Evolutionary conservation across 2,329 filamentous ascomycete genomes (phyloP).

Genomic region (Aspergillus pseudotamarii): DNA sequence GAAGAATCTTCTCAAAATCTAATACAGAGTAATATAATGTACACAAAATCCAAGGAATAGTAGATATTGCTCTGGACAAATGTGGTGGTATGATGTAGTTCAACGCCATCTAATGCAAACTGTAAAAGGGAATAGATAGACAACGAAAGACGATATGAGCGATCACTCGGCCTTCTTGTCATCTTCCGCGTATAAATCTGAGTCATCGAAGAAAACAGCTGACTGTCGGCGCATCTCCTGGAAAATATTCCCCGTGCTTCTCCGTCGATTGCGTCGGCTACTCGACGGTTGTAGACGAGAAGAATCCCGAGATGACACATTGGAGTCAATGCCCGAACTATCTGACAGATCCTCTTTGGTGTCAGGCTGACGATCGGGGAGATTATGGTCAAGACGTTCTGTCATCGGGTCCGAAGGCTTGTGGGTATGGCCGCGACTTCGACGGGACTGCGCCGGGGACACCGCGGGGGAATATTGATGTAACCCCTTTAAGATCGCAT

Average conservation of each 20-base stretch:
- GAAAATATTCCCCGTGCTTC: conserved; percentile 41
- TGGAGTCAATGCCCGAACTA: conserved; percentile 24
- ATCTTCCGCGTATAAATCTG: conserved; percentile 37
- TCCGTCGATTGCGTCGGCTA: conserved; percentile 18
- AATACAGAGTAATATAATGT: background rate
- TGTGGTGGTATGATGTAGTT: background rate
- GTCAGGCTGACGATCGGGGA: conserved; percentile 28
- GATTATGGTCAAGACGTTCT: conserved; percentile 31
- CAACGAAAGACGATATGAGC: background rate
- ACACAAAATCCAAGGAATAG: background rate
- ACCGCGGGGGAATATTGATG: conserved; percentile 32
- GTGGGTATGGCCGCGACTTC: conserved; percentile 24
- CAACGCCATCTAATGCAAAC: background rate
- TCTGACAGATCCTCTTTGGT: conserved; percentile 20
- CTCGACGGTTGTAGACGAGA: conserved; percentile 27
- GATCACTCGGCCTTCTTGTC: conserved; percentile 11
- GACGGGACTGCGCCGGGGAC: conserved; percentile 33
- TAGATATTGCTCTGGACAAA: background rate
- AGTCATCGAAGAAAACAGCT: conserved; percentile 51
- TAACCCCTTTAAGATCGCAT: conserved; percentile 62
- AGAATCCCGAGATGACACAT: conserved; percentile 16
- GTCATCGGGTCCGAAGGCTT: conserved; percentile 23
- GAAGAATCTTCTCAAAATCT: background rate
- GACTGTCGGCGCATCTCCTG: conserved; percentile 51
- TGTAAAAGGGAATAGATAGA: background rate